Evolutionary conservation across 2,329 filamentous ascomycete genomes (phyloP).

Genomic region (Hysterium pulicare): DNA sequence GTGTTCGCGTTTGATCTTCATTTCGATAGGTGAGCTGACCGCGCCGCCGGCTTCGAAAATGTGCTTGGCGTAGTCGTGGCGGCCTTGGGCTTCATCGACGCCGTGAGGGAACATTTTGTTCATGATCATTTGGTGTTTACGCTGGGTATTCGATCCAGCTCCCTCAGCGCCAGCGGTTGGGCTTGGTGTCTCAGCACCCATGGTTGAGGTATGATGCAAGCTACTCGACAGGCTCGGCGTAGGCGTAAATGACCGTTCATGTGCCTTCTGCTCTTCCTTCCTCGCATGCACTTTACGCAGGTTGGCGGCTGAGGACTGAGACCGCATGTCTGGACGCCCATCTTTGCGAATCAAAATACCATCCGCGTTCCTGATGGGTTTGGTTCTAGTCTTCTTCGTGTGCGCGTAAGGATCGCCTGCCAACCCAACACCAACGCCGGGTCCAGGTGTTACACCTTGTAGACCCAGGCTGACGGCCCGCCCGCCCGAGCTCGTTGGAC

Average conservation of each 20-base stretch:
- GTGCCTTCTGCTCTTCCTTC: conserved; percentile 38
- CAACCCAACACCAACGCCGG: conserved; percentile 18
- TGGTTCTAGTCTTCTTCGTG: conserved; percentile 49
- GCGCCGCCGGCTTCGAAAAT: conserved; percentile 12
- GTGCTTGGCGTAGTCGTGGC: conserved; percentile 48
- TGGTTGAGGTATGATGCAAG: conserved; percentile 12
- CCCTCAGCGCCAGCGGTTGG: conserved; percentile 16
- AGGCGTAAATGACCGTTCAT: conserved; percentile 23
- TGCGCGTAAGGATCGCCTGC: conserved; percentile 36
- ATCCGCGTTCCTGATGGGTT: conserved; percentile 49
- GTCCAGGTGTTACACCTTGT: conserved; percentile 22
- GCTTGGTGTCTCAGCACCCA: conserved; percentile 25
- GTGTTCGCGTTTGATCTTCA: neutral
- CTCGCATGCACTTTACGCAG: conserved; percentile 50
- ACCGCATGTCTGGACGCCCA: conserved; percentile 50
- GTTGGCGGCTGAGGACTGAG: conserved; percentile 51
- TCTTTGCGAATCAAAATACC: conserved; percentile 52
- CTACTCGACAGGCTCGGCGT: conserved; percentile 11
- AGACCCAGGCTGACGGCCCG: conserved; percentile 27
- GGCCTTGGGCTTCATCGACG: conserved; percentile 27
- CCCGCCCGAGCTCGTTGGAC: conserved; percentile 20
- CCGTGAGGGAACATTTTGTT: conserved; percentile 37
- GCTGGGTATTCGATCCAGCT: conserved; percentile 19
- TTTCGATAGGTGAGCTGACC: neutral
- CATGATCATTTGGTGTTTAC: conserved; percentile 34